These are phyloP conservation scores for Monosporozyma solicola DNA, from an alignment of 805 yeast species.

Conservation along the genomic window DNA sequence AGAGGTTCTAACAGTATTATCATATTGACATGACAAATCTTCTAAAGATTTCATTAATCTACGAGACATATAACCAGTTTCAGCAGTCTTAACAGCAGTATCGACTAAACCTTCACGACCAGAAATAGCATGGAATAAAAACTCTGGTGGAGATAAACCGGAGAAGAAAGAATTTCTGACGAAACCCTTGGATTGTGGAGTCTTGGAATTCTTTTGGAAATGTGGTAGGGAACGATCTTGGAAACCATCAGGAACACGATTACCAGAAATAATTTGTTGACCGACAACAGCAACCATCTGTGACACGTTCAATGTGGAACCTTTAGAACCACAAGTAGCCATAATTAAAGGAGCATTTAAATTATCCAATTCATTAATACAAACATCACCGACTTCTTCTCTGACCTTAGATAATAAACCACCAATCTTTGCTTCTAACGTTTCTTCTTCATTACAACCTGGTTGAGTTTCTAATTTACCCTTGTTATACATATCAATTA, in stretches of 20 bases:
- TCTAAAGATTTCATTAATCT: conserved; percentile 96
- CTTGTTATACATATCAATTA: conserved; percentile 64
- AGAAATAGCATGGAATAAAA: conserved; percentile 95
- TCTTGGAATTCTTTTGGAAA: conserved; percentile 88
- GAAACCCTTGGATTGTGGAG: conserved; percentile 97
- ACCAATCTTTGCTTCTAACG: conserved; percentile 94
- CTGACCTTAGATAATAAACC: conserved; percentile 93
- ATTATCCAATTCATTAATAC: conserved; percentile 82
- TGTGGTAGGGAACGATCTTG: conserved; percentile 98
- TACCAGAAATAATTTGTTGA: conserved; percentile 96
- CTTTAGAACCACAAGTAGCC: conserved; percentile 99
- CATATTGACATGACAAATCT: conserved; percentile 89
- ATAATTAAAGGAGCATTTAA: conserved; percentile 93
- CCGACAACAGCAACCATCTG: conserved; percentile 99
- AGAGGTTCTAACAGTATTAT: conserved; percentile 89
- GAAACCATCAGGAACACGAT: conserved; percentile 99
- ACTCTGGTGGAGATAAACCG: conserved; percentile 94
- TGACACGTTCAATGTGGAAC: conserved; percentile 94
- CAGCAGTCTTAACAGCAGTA: conserved; percentile 99
- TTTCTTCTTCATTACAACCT: conserved; percentile 97
- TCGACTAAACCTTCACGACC: conserved; percentile 99
- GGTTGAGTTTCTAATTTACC: conserved; percentile 97
- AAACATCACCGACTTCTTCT: conserved; percentile 98
- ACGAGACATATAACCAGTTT: conserved; percentile 97
- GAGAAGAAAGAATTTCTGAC: conserved; percentile 92